phyloP scores from a whole-genome alignment of 1,284 basidiomycete genomes.

The Ustilago trichophora region DNA sequence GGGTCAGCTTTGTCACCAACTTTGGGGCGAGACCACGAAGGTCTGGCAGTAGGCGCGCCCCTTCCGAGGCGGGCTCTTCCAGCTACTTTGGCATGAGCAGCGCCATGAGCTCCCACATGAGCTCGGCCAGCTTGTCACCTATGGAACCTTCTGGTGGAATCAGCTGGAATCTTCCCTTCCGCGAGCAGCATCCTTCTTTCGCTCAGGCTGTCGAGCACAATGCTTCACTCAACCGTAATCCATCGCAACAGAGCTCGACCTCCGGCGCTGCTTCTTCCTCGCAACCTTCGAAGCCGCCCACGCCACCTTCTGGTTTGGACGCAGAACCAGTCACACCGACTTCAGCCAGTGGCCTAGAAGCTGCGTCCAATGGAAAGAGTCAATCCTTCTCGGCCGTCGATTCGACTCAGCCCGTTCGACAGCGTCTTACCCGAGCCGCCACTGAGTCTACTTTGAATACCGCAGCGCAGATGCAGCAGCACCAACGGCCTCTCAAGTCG shows the following conservation, averaged over 20 bases:
- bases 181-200: slow-evolving; percentile 26
- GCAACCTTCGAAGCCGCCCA: background rate
- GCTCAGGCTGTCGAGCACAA: slow-evolving; percentile 22
- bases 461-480: slow-evolving; percentile 1
- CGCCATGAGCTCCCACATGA: slow-evolving; percentile 12
- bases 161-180: slow-evolving; percentile 28
- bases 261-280: slow-evolving; percentile 14
- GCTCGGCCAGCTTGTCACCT: slow-evolving; percentile 35
- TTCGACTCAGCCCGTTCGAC: slow-evolving; percentile 9
- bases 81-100: slow-evolving; percentile 26
- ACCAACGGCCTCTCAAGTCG: background rate
- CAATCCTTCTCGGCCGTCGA: slow-evolving; percentile 22
- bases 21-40: slow-evolving; percentile 28
- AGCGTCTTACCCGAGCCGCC: slow-evolving; percentile 23
- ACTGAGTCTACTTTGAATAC: slow-evolving; percentile 23
- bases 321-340: slow-evolving; percentile 7
- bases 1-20: slow-evolving; percentile 31
- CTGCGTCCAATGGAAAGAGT: slow-evolving; percentile 7
- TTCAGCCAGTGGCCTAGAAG: background rate
- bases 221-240: slow-evolving; percentile 1
- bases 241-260: slow-evolving; percentile 19
- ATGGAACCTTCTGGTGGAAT: slow-evolving; percentile 11
- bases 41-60: slow-evolving; percentile 18
- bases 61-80: slow-evolving; percentile 16
- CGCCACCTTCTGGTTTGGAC: background rate